These are phyloP conservation scores for Cerrena zonata DNA, from an alignment of 1,284 basidiomycete genomes.

Conservation along the genomic window DNA sequence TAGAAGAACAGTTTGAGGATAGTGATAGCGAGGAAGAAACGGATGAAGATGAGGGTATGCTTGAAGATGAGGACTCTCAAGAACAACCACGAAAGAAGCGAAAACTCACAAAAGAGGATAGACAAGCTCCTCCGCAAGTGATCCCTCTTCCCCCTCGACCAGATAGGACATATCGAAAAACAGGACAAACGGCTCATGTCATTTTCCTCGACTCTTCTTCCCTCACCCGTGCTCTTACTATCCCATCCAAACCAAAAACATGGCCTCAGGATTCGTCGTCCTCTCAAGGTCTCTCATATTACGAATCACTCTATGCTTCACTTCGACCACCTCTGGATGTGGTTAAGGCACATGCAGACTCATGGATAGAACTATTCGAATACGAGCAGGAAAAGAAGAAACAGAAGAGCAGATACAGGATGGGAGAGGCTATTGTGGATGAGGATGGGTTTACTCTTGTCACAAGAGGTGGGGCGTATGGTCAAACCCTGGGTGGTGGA, in stretches of 20 bases:
- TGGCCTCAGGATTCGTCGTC: constrained; percentile 58
- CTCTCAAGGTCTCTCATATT: constrained; percentile 67
- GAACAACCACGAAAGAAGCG: constrained; percentile 43
- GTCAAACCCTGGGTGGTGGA: constrained; percentile 76
- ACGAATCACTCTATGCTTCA: constrained; percentile 54
- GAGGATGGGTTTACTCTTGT: constrained; percentile 91
- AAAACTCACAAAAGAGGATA: constrained; percentile 32
- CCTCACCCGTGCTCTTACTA: constrained; percentile 55
- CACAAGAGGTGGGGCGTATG: constrained; percentile 80
- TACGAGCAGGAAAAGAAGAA: constrained; percentile 59
- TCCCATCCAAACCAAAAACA: constrained; percentile 37
- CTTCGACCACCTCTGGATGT: constrained; percentile 66
- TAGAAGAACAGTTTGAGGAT: constrained; percentile 31
- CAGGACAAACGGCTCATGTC: constrained; percentile 68
- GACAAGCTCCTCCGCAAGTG: constrained; percentile 40
- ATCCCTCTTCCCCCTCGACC: constrained; percentile 51
- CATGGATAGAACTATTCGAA: constrained; percentile 71
- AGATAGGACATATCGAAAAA: constrained; percentile 51
- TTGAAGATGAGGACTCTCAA: constrained; percentile 29
- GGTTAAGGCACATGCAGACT: constrained; percentile 72
- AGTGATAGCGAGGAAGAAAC: constrained; percentile 30
- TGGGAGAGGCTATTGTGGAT: constrained; percentile 81
- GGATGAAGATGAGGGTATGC: constrained; percentile 34
- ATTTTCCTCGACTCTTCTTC: constrained; percentile 75
- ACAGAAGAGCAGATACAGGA: constrained; percentile 63